phyloP scores from a whole-genome alignment of 2,329 filamentous ascomycete species.

The Ophiostoma quercus region DNA sequence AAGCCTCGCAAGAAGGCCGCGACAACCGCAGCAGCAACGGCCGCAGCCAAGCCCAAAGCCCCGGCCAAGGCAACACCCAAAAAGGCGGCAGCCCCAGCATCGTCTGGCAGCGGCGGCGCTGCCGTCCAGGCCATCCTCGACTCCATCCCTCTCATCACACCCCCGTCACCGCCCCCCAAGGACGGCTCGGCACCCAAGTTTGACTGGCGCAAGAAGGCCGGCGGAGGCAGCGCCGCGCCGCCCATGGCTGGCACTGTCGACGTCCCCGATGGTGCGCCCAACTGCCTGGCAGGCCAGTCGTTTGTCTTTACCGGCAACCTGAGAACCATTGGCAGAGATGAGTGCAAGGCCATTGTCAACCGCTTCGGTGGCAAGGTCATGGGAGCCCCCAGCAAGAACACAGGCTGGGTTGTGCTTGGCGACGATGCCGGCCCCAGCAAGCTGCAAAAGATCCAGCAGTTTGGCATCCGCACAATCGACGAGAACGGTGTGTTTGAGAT shows the following conservation, averaged over 20 bases:
- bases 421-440: conserved; percentile 91
- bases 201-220: conserved; percentile 63
- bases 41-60: conserved; percentile 45
- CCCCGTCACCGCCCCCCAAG: conserved; percentile 76
- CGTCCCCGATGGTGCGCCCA: conserved; percentile 75
- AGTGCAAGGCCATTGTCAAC: conserved; percentile 81
- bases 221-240: conserved; percentile 58
- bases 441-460: conserved; percentile 73
- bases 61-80: conserved; percentile 38
- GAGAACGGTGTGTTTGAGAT: conserved; percentile 88
- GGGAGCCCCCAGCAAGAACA: conserved; percentile 80
- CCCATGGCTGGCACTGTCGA: conserved; percentile 60
- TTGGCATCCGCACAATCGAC: conserved; percentile 84
- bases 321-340: conserved; percentile 72
- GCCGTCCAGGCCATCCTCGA: conserved; percentile 79
- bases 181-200: conserved; percentile 65
- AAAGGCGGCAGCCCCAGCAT: conserved; percentile 13
- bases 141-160: conserved; percentile 73
- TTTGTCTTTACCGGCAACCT: conserved; percentile 96
- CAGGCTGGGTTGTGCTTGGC: conserved; percentile 87
- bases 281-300: conserved; percentile 80
- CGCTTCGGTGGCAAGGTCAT: conserved; percentile 91
- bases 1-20: conserved; percentile 58
- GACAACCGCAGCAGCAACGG: conserved; percentile 22
- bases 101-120: conserved; percentile 49